Conservation (phyloP, 2,329 filamentous ascomycete genomes). For the Colletotrichum sp. region DNA sequence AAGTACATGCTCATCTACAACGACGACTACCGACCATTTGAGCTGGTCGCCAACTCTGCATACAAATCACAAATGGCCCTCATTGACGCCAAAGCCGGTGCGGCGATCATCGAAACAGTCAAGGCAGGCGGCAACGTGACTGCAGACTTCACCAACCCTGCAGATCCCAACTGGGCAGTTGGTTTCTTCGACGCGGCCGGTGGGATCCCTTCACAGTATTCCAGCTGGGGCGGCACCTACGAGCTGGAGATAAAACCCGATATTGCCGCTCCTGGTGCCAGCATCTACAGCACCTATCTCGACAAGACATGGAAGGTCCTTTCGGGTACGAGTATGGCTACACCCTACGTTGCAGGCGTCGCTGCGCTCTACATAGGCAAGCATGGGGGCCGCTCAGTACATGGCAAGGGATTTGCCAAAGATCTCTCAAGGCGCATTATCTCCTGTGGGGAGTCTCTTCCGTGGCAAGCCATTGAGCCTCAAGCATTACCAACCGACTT, state of each 20-base stretch:
- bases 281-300: constrained; percentile 51
- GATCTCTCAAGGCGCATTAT: constrained; percentile 34
- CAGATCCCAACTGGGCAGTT: constrained; percentile 13
- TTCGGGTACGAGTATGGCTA: constrained; percentile 55
- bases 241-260: constrained; percentile 49
- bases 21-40: constrained; percentile 8
- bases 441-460: constrained; percentile 32
- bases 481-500: constrained; percentile 26
- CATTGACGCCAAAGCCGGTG: constrained; percentile 27
- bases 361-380: constrained; percentile 42
- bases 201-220: constrained; percentile 42
- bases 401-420: constrained; percentile 34
- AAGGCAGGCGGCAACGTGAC: constrained; percentile 19
- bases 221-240: constrained; percentile 47
- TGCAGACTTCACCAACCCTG: constrained; percentile 8
- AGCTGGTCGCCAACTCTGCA: constrained; percentile 4
- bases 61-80: constrained; percentile 23
- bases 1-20: constrained; percentile 34
- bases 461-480: constrained; percentile 26
- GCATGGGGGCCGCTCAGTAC: constrained; percentile 33
- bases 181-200: constrained; percentile 28
- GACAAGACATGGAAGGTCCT: constrained; percentile 38
- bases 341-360: constrained; percentile 49
- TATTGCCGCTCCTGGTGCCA: constrained; percentile 45
- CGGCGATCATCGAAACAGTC: constrained; percentile 28